Percentiles rank a stretch among this genome's conserved stretches.
phyloP scores from a whole-genome alignment of 2,329 filamentous ascomycete species.

The Ustilaginoidea virens region DNA sequence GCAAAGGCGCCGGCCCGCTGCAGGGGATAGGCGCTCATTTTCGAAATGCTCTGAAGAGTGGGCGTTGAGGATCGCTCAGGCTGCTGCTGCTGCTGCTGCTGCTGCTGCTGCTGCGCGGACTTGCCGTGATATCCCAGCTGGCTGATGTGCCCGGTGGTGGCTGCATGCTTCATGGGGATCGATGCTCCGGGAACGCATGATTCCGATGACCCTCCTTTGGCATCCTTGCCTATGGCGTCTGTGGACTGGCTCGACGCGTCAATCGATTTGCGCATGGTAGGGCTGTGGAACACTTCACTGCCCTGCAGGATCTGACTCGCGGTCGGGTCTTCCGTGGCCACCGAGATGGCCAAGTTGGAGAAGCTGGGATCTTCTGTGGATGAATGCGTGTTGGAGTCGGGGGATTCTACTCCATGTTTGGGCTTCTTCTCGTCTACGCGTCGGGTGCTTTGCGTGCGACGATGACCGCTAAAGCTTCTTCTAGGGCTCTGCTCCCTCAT shows the following conservation, averaged over 20 bases:
- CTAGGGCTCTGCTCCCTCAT: constrained; percentile 27
- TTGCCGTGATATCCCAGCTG: constrained; percentile 14
- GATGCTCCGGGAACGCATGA: constrained; percentile 5
- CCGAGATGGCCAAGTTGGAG: constrained; percentile 54
- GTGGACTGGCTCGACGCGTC: constrained; percentile 21
- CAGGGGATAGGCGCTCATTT: constrained; percentile 59
- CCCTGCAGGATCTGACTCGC: constrained; percentile 81
- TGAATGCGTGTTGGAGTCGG: constrained; percentile 62
- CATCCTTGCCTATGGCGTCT: constrained; percentile 8
- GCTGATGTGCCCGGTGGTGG: constrained; percentile 23
- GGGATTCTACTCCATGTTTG: constrained; percentile 43
- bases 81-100: no score
- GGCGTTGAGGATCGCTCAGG: constrained; percentile 18
- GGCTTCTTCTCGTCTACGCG: constrained; percentile 27
- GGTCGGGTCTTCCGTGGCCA: constrained; percentile 58
- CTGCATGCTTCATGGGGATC: constrained; percentile 12
- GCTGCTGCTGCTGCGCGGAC: constrained; percentile 6
- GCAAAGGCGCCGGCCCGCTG: constrained; percentile 71
- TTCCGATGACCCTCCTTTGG: constrained; percentile 4
- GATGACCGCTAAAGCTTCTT: constrained; percentile 49
- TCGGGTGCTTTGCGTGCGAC: constrained; percentile 34
- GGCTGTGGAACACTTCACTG: constrained; percentile 77
- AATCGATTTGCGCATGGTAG: constrained; percentile 44
- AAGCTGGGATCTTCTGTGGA: constrained; percentile 56
- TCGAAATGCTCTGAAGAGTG: constrained; percentile 36